A percentile compares a stretch with the other conserved stretches of the same genome.
phyloP scores from a whole-genome alignment of 139 green algal genomes.

The Nannochloris sp. region DNA sequence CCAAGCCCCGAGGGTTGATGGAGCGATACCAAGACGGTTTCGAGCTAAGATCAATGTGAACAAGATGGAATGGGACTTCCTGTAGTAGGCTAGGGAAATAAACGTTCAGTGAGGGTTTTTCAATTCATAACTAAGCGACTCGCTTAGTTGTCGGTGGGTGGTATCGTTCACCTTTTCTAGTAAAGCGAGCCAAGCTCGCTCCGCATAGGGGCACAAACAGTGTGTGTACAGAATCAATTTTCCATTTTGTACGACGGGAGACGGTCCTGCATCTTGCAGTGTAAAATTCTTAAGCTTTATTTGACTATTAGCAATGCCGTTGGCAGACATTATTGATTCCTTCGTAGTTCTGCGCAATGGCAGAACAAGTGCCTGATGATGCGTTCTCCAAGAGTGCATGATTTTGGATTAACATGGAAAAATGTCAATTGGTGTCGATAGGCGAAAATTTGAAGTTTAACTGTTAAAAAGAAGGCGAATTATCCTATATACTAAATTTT shows the following conservation, averaged over 20 bases:
- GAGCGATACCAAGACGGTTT: constrained; percentile 48
- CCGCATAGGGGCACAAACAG: constrained; percentile 57
- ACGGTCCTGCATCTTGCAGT: not conserved
- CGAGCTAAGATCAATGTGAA: constrained; percentile 52
- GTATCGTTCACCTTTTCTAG: constrained; percentile 33
- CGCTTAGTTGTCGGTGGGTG: not conserved
- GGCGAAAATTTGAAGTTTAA: no score
- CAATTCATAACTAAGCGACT: not conserved
- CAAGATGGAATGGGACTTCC: constrained; percentile 32
- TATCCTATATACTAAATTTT: no score
- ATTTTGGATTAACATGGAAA: no score
- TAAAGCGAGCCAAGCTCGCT: constrained; percentile 47
- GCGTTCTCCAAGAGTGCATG: no score
- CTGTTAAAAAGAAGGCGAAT: no score
- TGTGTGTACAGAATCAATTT: constrained; percentile 45
- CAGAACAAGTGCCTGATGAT: no score
- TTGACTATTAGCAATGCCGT: no score
- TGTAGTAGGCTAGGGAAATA: not conserved
- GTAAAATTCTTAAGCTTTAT: no score
- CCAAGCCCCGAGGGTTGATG: constrained; percentile 39
- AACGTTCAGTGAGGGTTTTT: no score
- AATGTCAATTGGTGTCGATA: no score
- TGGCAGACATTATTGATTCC: no score
- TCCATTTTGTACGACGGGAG: not conserved
- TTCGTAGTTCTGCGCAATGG: no score